Base-by-base conservation (phyloP, 345 rosid species). In the Triadica sebifera region DNA sequence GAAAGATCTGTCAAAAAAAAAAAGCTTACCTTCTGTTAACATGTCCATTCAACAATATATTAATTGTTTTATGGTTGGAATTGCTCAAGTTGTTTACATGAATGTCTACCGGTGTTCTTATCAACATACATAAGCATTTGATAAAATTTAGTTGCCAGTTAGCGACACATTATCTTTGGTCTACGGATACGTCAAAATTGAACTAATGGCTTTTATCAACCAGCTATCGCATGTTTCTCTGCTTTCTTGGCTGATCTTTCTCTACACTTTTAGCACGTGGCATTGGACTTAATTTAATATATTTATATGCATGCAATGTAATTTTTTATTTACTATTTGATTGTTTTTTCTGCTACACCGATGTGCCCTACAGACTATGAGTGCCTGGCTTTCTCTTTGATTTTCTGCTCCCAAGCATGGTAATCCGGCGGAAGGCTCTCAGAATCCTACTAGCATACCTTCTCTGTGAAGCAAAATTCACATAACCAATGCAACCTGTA, bases 401-500 rank as follows among this genome's bases (percentile, higher is more conserved):
- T 80, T 84, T 88, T 82, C 79, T 84, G 75, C 74, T 83, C 60
- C 87, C 88, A 46, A 86, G 81, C 79, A 82, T 73, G 58, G 81
- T 74, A 38, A 86, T 71, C 68, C 80, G 69, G 29, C 86, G 75
- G 47, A 87, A 76, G 19, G 82, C 65, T 62, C 67, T 79, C 72
- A 86, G 68, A 43, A 89, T 58, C 82, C 87, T 85, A 53, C 72
- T 74, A 5, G 82, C 87, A 60, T 81, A 87, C 71, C 78, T 84
- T 74, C 95, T 87, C 20, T 87, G 89, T 8, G 89, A 85, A 68
- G 87, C 70, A 72, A 90, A 84, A 72, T 80, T 90, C 74, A 83
- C 83, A 39, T 89, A 81, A 70, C 86, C 86, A 43, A 84, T 87
- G 84, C 89, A 87, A 47, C 89, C 81, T 1, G 85, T 81, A 77